Percentiles rank a stretch among this genome's conserved stretches.
These are phyloP conservation scores for Arthrobotrys megalospora DNA, from an alignment of 2,329 filamentous ascomycete genomes.

Conservation along the genomic window DNA sequence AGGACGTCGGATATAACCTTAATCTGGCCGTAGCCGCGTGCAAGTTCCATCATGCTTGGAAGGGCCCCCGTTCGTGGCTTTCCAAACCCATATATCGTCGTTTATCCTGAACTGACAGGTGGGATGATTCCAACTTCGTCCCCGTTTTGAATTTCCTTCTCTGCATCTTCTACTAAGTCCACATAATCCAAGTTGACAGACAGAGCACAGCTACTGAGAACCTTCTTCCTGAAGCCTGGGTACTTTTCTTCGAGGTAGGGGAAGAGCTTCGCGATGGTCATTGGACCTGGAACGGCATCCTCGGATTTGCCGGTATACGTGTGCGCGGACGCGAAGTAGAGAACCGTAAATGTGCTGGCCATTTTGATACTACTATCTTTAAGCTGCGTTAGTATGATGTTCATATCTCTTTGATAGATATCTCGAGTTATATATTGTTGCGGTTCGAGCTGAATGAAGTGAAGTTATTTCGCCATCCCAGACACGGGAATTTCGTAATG, in stretches of 20 bases:
- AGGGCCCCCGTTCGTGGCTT: neutral
- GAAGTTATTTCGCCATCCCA: no score
- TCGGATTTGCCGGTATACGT: constrained; percentile 79
- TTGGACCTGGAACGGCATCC: constrained; percentile 78
- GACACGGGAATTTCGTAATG: no score
- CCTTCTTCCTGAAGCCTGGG: constrained; percentile 77
- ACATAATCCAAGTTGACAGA: constrained; percentile 87
- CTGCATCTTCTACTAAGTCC: constrained; percentile 73
- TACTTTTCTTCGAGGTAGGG: constrained; percentile 78
- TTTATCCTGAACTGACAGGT: constrained; percentile 84
- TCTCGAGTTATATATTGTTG: no score
- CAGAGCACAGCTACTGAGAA: constrained; percentile 81
- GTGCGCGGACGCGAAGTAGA: constrained; percentile 85
- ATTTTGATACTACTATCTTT: constrained; percentile 65
- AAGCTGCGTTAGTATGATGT: neutral
- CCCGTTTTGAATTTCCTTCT: constrained; percentile 75
- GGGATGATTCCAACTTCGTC: constrained; percentile 92
- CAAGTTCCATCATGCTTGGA: neutral
- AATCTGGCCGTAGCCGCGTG: neutral
- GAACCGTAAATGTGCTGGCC: constrained; percentile 77
- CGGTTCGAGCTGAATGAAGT: no score
- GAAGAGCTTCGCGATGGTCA: constrained; percentile 77
- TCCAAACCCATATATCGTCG: neutral
- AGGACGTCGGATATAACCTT: constrained; percentile 2
- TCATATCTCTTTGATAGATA: no score